Evolutionary conservation across 495 filamentous ascomycete species (phyloP).

Genomic region (Penicillium cinerascens): DNA sequence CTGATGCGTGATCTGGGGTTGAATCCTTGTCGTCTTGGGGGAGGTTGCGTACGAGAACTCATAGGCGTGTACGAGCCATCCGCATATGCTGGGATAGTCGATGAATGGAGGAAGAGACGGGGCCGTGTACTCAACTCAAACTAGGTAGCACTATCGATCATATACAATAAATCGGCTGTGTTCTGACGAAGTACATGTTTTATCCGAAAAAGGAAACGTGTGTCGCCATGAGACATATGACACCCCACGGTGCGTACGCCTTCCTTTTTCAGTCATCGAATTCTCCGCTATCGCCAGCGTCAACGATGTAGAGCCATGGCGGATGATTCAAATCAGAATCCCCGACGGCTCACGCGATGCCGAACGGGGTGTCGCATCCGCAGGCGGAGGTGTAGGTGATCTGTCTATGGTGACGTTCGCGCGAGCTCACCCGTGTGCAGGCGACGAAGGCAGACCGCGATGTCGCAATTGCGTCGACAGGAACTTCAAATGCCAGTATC

Average conservation of each 20-base stretch:
- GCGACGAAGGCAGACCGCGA: conserved; percentile 41
- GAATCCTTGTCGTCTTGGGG: too few relatives aligned
- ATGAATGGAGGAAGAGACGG: too few relatives aligned
- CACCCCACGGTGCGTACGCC: conserved; percentile 16
- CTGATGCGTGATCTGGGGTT: too few relatives aligned
- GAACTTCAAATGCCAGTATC: conserved; percentile 38
- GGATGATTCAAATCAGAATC: conserved; percentile 5
- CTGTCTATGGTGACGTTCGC: neutral
- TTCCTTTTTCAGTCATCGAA: conserved; percentile 13
- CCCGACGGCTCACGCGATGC: conserved; percentile 28
- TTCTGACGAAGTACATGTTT: too few relatives aligned
- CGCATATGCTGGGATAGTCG: too few relatives aligned
- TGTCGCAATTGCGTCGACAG: conserved; percentile 43
- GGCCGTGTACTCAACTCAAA: too few relatives aligned
- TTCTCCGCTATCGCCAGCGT: conserved; percentile 1
- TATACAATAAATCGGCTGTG: too few relatives aligned
- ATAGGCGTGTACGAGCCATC: too few relatives aligned
- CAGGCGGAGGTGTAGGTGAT: conserved; percentile 37
- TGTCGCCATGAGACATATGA: neutral
- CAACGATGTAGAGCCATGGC: conserved; percentile 3
- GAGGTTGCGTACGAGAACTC: too few relatives aligned
- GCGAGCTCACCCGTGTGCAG: conserved; percentile 15
- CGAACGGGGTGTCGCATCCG: conserved; percentile 43
- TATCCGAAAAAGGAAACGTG: too few relatives aligned
- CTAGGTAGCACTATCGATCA: too few relatives aligned